A percentile compares a stretch with the other conserved stretches of the same genome.
Conservation (phyloP, 2,329 filamentous ascomycete genomes). For the Cryphonectria nitschkei region DNA sequence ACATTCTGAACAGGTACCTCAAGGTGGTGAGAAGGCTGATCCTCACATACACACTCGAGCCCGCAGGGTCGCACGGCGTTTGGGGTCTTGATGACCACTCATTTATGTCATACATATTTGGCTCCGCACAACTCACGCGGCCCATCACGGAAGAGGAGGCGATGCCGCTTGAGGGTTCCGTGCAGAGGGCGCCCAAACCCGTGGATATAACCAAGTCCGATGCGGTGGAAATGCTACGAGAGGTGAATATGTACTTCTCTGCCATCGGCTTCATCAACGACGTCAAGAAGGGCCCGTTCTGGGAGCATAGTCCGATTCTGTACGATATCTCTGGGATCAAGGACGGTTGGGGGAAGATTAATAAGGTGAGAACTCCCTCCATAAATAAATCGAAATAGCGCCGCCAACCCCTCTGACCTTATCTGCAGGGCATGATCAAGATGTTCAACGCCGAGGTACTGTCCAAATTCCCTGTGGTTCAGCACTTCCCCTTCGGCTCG, state of each 20-base stretch:
- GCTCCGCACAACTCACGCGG: slow-evolving; percentile 85
- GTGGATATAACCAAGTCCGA: slow-evolving; percentile 66
- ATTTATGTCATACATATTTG: slow-evolving; percentile 92
- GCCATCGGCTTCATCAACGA: slow-evolving; percentile 97
- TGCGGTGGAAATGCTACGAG: slow-evolving; percentile 68
- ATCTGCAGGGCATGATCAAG: slow-evolving; percentile 87
- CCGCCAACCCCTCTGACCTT: slow-evolving; percentile 4
- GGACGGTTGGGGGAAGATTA: slow-evolving; percentile 98
- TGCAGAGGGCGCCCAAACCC: slow-evolving; percentile 72
- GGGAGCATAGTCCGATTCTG: slow-evolving; percentile 93
- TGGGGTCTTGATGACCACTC: slow-evolving; percentile 99
- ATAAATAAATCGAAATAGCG: background rate
- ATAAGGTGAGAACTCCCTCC: slow-evolving; percentile 60
- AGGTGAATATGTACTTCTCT: slow-evolving; percentile 86
- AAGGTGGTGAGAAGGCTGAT: slow-evolving; percentile 81
- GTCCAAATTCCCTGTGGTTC: slow-evolving; percentile 96
- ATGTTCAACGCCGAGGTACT: slow-evolving; percentile 99
- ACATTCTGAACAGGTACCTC: slow-evolving; percentile 64
- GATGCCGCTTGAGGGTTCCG: slow-evolving; percentile 79
- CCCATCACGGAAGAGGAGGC: slow-evolving; percentile 66
- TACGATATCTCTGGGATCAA: slow-evolving; percentile 92
- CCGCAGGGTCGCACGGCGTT: slow-evolving; percentile 93
- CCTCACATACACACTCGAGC: slow-evolving; percentile 88
- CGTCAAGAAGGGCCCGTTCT: slow-evolving; percentile 95
- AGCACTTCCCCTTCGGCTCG: slow-evolving; percentile 86